Conservation (phyloP, 169 alveolate species). For the Eimeria brunetti region DNA sequence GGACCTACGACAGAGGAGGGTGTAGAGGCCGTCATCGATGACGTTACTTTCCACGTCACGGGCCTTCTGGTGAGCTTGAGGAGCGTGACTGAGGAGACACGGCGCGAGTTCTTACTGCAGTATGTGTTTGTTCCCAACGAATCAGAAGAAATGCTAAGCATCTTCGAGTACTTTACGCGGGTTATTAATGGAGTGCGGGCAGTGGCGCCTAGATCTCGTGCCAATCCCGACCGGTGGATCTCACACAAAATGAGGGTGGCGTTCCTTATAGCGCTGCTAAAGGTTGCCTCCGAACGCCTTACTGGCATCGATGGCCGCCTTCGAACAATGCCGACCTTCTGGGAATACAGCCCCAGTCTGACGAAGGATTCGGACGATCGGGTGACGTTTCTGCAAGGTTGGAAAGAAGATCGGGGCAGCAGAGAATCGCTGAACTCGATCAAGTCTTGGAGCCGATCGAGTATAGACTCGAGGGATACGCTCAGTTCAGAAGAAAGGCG, state of each 20-base stretch:
- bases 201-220: background rate
- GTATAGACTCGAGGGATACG: no score
- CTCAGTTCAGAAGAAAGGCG: no score
- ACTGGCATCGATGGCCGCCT: background rate
- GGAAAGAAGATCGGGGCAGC: no score
- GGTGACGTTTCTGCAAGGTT: no score
- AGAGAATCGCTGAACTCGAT: no score
- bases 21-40: background rate
- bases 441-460: no score
- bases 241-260: background rate
- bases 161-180: background rate
- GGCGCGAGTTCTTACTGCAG: background rate
- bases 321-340: background rate
- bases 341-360: background rate
- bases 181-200: background rate
- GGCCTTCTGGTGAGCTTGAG: background rate
- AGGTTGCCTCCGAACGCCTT: background rate
- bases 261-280: background rate
- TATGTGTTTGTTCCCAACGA: background rate
- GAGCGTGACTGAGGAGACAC: background rate
- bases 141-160: background rate
- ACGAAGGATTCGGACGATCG: background rate
- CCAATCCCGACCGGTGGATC: background rate
- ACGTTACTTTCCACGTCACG: background rate
- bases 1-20: background rate